phyloP scores from a whole-genome alignment of 2,329 filamentous ascomycete species.

The Sporothrix dimorphospora region DNA sequence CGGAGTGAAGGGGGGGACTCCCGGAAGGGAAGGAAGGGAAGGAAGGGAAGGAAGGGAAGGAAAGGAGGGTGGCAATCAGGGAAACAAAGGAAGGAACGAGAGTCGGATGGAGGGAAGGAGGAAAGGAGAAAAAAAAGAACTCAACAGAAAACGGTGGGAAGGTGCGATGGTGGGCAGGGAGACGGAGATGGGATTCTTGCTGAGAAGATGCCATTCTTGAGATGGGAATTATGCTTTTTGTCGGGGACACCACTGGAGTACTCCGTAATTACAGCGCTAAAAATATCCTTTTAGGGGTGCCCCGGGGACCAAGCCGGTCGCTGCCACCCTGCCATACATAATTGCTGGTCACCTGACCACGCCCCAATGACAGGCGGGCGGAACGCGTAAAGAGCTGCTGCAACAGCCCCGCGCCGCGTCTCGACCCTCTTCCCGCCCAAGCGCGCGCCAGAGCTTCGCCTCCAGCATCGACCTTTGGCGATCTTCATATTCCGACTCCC shows the following conservation, averaged over 20 bases:
- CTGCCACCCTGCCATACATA: not conserved
- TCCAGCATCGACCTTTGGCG: not conserved
- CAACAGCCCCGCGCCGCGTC: conserved; percentile 6
- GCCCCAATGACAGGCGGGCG: not conserved
- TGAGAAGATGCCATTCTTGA: conserved; percentile 10
- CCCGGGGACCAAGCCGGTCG: not conserved
- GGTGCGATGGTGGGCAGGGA: conserved; percentile 4
- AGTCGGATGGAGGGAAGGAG: conserved; percentile 6
- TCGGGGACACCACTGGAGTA: too few relatives aligned
- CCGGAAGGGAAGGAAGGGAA: not conserved
- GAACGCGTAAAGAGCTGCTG: conserved; percentile 10
- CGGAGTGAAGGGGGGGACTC: too few relatives aligned
- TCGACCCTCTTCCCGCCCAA: not conserved
- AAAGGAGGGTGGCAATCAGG: not conserved
- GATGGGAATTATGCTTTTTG: not conserved
- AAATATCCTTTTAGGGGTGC: not conserved
- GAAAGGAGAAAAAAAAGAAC: not conserved
- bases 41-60: not conserved
- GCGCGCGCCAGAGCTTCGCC: not conserved
- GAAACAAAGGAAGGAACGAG: not conserved
- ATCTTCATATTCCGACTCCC: not conserved
- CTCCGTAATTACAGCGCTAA: conserved; percentile 8
- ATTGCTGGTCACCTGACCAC: conserved; percentile 12
- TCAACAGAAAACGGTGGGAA: not conserved
- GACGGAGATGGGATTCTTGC: conserved; percentile 11